Percentiles rank a stretch among this genome's conserved stretches.
Conservation (phyloP, 148 eudicot genomes). For the Vaccinium myrtillus region DNA sequence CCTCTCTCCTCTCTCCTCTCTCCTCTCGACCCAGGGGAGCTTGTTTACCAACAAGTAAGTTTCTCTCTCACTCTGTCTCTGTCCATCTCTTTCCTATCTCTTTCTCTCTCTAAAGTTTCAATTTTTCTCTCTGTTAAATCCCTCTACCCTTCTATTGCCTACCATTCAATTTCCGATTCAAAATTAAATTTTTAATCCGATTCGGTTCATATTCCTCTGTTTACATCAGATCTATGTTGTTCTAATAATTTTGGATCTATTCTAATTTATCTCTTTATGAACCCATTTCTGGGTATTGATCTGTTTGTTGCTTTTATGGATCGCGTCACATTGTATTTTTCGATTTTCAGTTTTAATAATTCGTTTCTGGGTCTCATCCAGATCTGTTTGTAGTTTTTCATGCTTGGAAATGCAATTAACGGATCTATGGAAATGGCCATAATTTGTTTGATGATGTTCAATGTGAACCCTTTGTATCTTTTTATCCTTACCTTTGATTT, state of each 20-base stretch:
- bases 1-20: slow-evolving; percentile 18
- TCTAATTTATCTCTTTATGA: not conserved
- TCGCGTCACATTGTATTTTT: not conserved
- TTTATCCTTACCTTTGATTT: not conserved
- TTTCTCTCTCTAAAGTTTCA: slow-evolving; percentile 15
- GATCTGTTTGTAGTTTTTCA: not conserved
- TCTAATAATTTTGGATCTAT: slow-evolving; percentile 6
- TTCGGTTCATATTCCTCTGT: not conserved
- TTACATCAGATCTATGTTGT: slow-evolving; percentile 18
- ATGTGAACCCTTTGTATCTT: not conserved
- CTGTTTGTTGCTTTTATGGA: not conserved
- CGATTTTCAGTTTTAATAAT: not conserved
- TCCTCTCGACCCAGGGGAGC: slow-evolving; percentile 32
- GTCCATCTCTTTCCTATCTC: slow-evolving; percentile 20
- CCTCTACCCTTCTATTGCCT: not conserved
- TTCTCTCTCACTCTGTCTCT: slow-evolving; percentile 31
- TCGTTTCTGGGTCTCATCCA: not conserved
- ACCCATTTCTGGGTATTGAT: not conserved
- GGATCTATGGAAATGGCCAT: not conserved
- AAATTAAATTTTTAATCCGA: not conserved
- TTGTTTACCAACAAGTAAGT: slow-evolving; percentile 51
- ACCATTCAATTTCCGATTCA: not conserved
- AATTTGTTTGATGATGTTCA: not conserved
- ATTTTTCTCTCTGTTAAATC: slow-evolving; percentile 20
- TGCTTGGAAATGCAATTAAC: slow-evolving; percentile 4